Conservation (phyloP, 2,329 filamentous ascomycete genomes). For the Hymenoscyphus repandus region DNA sequence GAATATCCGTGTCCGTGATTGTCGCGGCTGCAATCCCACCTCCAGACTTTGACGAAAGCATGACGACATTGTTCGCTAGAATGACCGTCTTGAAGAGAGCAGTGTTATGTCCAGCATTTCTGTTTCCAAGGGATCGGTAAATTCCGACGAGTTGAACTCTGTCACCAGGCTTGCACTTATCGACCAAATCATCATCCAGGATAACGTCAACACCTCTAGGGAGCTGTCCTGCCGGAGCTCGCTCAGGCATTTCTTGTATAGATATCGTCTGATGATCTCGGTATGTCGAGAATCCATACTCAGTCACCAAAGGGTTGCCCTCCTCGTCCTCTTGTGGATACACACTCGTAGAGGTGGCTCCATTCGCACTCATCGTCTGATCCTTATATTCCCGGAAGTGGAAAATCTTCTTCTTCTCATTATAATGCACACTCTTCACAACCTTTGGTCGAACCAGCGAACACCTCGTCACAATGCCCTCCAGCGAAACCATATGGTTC, state of each 20-base stretch:
- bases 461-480: constrained; percentile 95
- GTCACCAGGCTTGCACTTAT: constrained; percentile 91
- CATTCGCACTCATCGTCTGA: constrained; percentile 91
- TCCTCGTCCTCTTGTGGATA: constrained; percentile 93
- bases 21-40: constrained; percentile 86
- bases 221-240: constrained; percentile 90
- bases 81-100: constrained; percentile 93
- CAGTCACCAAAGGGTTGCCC: constrained; percentile 85
- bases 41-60: constrained; percentile 92
- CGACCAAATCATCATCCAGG: constrained; percentile 92
- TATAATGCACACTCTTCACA: constrained; percentile 97
- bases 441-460: constrained; percentile 94
- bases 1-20: constrained; percentile 94
- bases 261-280: constrained; percentile 96
- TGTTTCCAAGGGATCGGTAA: constrained; percentile 88
- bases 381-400: constrained; percentile 88
- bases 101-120: constrained; percentile 85
- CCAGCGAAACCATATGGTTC: constrained; percentile 94
- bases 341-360: constrained; percentile 81
- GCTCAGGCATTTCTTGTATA: constrained; percentile 98
- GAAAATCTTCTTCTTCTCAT: constrained; percentile 80
- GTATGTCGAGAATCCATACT: constrained; percentile 95
- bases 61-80: constrained; percentile 89
- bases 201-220: constrained; percentile 95
- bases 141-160: constrained; percentile 95